A percentile compares a stretch with the other conserved stretches of the same genome.
phyloP scores from a whole-genome alignment of 164 flowering plant species.

The Protea cynaroides region DNA sequence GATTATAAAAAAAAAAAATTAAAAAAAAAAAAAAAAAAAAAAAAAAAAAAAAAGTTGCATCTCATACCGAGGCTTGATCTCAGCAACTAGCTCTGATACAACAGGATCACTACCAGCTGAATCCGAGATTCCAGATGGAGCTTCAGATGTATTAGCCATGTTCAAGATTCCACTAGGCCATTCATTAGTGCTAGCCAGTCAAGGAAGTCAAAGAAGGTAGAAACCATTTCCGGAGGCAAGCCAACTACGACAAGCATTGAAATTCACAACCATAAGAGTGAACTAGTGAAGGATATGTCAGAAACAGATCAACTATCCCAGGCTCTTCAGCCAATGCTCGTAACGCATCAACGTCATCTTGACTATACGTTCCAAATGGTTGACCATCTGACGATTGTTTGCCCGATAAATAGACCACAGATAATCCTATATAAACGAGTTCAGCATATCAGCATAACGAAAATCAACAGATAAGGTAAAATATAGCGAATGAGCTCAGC shows the following conservation, averaged over 20 bases:
- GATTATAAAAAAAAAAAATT: background rate
- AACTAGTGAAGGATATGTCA: conserved; percentile 80
- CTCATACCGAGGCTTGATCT: conserved; percentile 89
- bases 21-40: conserved; percentile 7
- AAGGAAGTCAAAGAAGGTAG: conserved; percentile 39
- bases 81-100: conserved; percentile 71
- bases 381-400: conserved; percentile 46
- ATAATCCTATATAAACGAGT: conserved; percentile 47
- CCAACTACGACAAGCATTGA: background rate
- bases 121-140: conserved; percentile 55
- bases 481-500: background rate
- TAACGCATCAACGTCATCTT: conserved; percentile 87
- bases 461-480: background rate
- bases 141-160: conserved; percentile 42
- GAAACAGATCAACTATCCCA: conserved; percentile 72
- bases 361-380: conserved; percentile 60
- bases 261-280: conserved; percentile 8
- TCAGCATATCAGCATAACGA: conserved; percentile 12
- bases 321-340: conserved; percentile 91
- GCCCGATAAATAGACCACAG: conserved; percentile 86
- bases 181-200: conserved; percentile 68
- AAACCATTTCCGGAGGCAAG: background rate
- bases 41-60: background rate
- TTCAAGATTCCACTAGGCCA: conserved; percentile 85
- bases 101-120: conserved; percentile 46